Conservation (phyloP, 345 rosid genomes). For the Odontarrhena argentea region DNA sequence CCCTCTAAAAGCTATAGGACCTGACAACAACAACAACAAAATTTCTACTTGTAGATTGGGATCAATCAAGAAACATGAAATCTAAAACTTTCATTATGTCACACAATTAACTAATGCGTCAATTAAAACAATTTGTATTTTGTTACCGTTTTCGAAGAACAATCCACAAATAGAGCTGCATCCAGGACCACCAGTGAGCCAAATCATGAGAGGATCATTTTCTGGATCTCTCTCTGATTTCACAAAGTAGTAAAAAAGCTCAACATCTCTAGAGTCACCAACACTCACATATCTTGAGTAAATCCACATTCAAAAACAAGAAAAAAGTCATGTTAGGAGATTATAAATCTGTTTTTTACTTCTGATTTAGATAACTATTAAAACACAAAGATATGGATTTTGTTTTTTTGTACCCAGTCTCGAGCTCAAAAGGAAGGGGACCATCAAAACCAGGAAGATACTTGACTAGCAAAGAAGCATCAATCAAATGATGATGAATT, state of each 20-base stretch:
- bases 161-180: slow-evolving; percentile 57
- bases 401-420: slow-evolving; percentile 56
- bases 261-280: slow-evolving; percentile 51
- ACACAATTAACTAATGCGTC: too few relatives aligned
- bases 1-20: slow-evolving; percentile 60
- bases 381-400: neutral
- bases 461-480: slow-evolving; percentile 39
- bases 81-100: neutral
- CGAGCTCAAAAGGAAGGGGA: slow-evolving; percentile 64
- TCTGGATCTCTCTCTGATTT: slow-evolving; percentile 58
- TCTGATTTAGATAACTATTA: neutral
- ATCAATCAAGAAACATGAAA: slow-evolving; percentile 8
- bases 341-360: too few relatives aligned
- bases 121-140: neutral
- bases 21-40: slow-evolving; percentile 36
- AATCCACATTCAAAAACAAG: slow-evolving; percentile 15
- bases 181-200: slow-evolving; percentile 85
- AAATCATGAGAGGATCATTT: slow-evolving; percentile 63
- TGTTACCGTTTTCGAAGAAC: slow-evolving; percentile 56
- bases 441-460: slow-evolving; percentile 72
- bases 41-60: neutral
- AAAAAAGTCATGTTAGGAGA: neutral
- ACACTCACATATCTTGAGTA: slow-evolving; percentile 55
- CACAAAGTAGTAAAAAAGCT: slow-evolving; percentile 64
- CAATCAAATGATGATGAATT: slow-evolving; percentile 20